Base-by-base conservation (phyloP, 2,329 filamentous ascomycete genomes). In the Hysterium pulicare region DNA sequence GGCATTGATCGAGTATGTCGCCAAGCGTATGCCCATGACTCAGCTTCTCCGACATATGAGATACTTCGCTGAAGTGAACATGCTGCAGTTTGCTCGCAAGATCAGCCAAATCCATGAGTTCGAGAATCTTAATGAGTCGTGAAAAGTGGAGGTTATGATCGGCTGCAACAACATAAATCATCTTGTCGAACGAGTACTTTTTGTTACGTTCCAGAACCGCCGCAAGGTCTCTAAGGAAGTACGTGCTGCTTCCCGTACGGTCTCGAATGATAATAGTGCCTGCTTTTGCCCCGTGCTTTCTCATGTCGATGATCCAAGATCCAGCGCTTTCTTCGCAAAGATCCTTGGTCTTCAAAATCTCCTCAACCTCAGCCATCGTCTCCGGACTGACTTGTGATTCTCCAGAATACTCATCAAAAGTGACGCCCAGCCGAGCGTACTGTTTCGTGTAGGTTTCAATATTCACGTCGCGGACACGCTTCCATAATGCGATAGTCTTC, bases 101-200 rank as follows among this genome's bases (percentile, higher is more conserved):
- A 3, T 88, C 84, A 45, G 78, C 74, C 59, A 84, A 73, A 26
- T 81, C 84, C 68, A 89, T 79, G 20, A 88, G 74, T 59, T 87
- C 81, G 45, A 89, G 73, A 26, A 88, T 86, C 71, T 87, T 87
- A 74, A 87, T 86, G 13, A 90, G 72, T 61, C 88, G 84, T 56
- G 81, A 80, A 41, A 89, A 74, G 59, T 90, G 86, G 10, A 86
- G 72, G 54, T 86, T 84, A 56, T 90, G 85, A 49, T 83, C 79
- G 17, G 78, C 82, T 1, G 84, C 84, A 22, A 89, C 81, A 8
- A 90, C 85, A 57, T 89, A 90, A 48, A 89, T 84, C 84, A 90
- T 87, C 61, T 87, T 81, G 68, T 90, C 84, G 54, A 87, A 88
- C 9, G 81, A 63, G 68, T 70, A 69, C 57, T 77, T 76, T 17